Base-by-base conservation (phyloP, 2,329 filamentous ascomycete species). In the Blastomyces emzantsi region DNA sequence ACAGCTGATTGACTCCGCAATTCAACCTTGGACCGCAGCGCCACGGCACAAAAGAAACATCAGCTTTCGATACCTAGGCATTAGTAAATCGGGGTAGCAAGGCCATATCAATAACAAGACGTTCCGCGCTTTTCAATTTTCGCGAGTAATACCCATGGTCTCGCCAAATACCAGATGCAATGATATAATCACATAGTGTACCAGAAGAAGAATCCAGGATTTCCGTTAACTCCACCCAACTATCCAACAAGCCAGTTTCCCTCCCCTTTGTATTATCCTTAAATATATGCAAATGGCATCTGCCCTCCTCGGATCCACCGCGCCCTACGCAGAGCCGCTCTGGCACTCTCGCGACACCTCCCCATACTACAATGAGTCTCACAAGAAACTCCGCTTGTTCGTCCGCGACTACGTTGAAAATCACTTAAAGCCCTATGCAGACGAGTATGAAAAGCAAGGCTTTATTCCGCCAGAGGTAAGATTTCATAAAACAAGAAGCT, bases 361-460 rank as follows among this genome's bases (percentile, higher is more conserved):
- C 52, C 75, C 85, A 0, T 87, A 88, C 74, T 89, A 89, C 77
- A 86, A 81, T 36, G 78, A 81, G 17, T 82, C 82, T 2, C 87
- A 89, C 70, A 80, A 81, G 41, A 75, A 73, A n/a, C 78, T 89
- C 1, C 83, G 85, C 61, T 77, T 82, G 47, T 78, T 76, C 4
- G 75, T 88, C 0, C 82, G 87, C 49, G 70, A 78, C 30, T 88
- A 88, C 65, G 76, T 88, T 58, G 81, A 88, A 64, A 77, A 79
- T 1, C 75, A 85, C 47, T 78, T 89, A 55, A 75, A 82, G 1
- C 85, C 85, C 0, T 78, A 82, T 66, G 82, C 82, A 3, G 79
- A 85, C 41, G 83, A 87, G 49, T 89, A 87, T 86, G 87, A 89
- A 70, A 79, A 78, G 3, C 81, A 81, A 2, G 81, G 81, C 1